These are phyloP conservation scores for Salvia hispanica DNA, from an alignment of 257 asterid species.

Conservation along the genomic window DNA sequence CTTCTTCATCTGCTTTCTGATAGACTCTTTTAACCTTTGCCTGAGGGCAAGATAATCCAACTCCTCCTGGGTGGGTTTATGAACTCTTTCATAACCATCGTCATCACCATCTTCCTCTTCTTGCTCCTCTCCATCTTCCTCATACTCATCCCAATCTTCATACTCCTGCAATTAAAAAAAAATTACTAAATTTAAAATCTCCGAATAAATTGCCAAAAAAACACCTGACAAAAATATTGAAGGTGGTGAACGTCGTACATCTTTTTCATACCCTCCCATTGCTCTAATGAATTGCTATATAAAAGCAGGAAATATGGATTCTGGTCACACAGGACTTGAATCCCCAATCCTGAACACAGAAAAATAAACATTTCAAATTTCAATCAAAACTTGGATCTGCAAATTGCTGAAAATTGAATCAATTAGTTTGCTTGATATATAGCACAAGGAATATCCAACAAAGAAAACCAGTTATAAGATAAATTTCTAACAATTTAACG, in stretches of 20 bases:
- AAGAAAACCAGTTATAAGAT: too few relatives aligned
- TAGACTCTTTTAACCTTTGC: conserved; percentile 63
- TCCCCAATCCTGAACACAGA: conserved; percentile 19
- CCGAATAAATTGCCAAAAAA: not conserved
- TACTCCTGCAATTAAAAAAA: conserved; percentile 49
- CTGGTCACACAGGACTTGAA: conserved; percentile 24
- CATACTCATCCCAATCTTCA: conserved; percentile 79
- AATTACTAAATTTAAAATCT: not conserved
- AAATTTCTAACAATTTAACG: too few relatives aligned
- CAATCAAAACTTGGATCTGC: conserved; percentile 4
- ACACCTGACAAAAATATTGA: not conserved
- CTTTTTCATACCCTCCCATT: conserved; percentile 54
- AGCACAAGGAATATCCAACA: too few relatives aligned
- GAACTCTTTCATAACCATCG: conserved; percentile 55
- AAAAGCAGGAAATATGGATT: conserved; percentile 24
- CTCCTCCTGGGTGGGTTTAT: conserved; percentile 69
- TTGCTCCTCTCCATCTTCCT: conserved; percentile 54
- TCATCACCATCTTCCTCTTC: conserved; percentile 25
- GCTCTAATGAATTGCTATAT: conserved; percentile 27
- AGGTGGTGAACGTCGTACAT: conserved; percentile 37
- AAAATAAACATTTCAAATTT: not conserved
- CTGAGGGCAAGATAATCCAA: conserved; percentile 73
- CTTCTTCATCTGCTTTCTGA: conserved; percentile 70
- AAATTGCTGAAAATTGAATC: not conserved
- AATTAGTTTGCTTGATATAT: too few relatives aligned